Conservation (phyloP, 163 green algal genomes). For the Picocystis sp. region DNA sequence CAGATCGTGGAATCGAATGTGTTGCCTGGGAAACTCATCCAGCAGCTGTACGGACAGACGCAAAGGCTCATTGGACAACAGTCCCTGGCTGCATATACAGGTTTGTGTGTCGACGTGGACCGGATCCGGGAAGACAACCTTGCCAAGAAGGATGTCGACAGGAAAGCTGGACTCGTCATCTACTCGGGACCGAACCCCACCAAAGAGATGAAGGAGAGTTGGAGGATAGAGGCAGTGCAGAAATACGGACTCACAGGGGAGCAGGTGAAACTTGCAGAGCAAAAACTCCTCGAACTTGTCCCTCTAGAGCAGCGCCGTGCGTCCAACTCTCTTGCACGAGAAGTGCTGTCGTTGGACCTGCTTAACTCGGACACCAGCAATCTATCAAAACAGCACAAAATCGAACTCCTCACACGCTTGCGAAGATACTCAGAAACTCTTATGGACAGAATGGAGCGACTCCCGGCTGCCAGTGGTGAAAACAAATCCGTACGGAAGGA, state of each 20-base stretch:
- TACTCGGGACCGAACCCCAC: conserved; percentile 50
- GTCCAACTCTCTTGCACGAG: conserved; percentile 1
- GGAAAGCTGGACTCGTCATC: conserved; percentile 78
- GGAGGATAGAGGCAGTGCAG: conserved; percentile 31
- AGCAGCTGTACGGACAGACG: conserved; percentile 79
- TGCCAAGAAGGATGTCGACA: conserved; percentile 29
- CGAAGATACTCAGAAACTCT: conserved; percentile 11
- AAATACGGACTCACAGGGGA: conserved; percentile 52
- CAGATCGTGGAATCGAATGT: conserved; percentile 60
- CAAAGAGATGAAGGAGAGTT: conserved; percentile 40
- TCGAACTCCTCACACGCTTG: conserved; percentile 17
- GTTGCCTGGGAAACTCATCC: conserved; percentile 74
- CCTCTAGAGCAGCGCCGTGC: conserved; percentile 4
- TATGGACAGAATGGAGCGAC: not conserved
- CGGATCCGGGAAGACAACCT: conserved; percentile 62
- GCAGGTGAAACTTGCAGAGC: conserved; percentile 38
- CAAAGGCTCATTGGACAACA: conserved; percentile 80
- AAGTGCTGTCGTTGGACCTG: conserved; percentile 1
- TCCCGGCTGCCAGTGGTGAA: too few species aligned
- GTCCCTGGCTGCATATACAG: conserved; percentile 62
- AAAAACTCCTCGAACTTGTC: conserved; percentile 30
- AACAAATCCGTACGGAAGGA: too few species aligned
- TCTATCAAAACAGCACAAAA: conserved; percentile 19
- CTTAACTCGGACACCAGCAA: conserved; percentile 10
- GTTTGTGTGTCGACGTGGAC: conserved; percentile 70